phyloP scores from a whole-genome alignment of 495 filamentous ascomycete species.

The Glonium stellatum region DNA sequence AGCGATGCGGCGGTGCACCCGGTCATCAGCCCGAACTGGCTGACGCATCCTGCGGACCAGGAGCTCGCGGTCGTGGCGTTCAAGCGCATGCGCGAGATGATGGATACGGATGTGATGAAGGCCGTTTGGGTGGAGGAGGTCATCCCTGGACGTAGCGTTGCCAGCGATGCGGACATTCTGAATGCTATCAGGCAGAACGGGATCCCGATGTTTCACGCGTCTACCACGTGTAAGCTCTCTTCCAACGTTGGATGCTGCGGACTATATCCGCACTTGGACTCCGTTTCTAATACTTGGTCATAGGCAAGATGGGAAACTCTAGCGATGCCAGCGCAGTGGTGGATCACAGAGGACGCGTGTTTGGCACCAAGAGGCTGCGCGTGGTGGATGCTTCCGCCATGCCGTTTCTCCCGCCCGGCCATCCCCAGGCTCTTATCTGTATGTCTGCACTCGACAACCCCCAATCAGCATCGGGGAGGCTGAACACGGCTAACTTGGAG shows the following conservation, averaged over 20 bases:
- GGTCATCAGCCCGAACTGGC: too few species aligned
- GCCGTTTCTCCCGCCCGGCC: conserved; percentile 19
- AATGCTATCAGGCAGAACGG: neutral
- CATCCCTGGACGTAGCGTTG: neutral
- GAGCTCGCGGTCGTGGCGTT: too few species aligned
- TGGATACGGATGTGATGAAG: neutral
- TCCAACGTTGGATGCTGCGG: neutral
- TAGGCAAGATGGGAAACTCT: conserved; percentile 7
- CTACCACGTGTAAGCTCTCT: conserved; percentile 1
- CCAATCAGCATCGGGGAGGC: too few species aligned
- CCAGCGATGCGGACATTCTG: conserved; percentile 6
- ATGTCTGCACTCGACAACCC: conserved; percentile 7
- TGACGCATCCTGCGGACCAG: too few species aligned
- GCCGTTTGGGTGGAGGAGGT: neutral
- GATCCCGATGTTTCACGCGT: conserved; percentile 1
- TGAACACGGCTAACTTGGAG: too few species aligned
- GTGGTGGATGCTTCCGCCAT: conserved; percentile 28
- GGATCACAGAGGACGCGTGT: conserved; percentile 22
- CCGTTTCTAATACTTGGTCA: neutral
- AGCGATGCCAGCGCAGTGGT: conserved; percentile 22
- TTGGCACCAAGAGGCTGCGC: conserved; percentile 23
- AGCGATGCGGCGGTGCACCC: too few species aligned
- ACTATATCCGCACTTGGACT: too few species aligned
- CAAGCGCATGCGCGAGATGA: too few species aligned
- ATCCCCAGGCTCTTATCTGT: conserved; percentile 36